phyloP scores from a whole-genome alignment of 495 filamentous ascomycete genomes.

The Aspergillus campestris region DNA sequence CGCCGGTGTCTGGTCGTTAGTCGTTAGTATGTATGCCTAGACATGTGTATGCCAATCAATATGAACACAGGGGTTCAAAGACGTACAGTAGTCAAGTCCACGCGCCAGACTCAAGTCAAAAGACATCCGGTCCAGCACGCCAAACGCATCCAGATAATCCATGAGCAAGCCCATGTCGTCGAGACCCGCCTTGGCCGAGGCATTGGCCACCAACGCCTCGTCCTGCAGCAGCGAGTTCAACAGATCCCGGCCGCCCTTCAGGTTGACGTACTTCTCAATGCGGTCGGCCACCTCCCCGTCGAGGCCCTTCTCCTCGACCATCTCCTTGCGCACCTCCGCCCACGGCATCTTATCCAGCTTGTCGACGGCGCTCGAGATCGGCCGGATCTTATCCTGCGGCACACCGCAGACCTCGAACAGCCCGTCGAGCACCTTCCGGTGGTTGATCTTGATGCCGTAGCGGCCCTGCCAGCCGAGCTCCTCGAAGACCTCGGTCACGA shows the following conservation, averaged over 20 bases:
- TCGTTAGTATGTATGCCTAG: no score
- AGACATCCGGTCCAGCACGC: constrained; percentile 59
- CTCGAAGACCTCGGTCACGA: constrained; percentile 81
- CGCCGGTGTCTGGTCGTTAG: constrained; percentile 63
- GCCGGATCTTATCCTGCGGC: constrained; percentile 72
- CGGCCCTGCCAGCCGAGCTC: constrained; percentile 60
- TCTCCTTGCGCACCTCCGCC: constrained; percentile 83
- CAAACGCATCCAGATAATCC: constrained; percentile 70
- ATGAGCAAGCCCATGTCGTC: constrained; percentile 77
- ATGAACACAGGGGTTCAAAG: background rate
- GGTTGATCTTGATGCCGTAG: constrained; percentile 89
- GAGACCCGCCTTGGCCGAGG: constrained; percentile 65
- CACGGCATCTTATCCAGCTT: constrained; percentile 92
- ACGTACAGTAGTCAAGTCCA: constrained; percentile 72
- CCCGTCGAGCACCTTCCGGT: constrained; percentile 89
- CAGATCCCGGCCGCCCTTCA: constrained; percentile 60
- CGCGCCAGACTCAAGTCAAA: constrained; percentile 80
- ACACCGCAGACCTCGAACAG: constrained; percentile 89
- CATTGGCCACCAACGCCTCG: constrained; percentile 55
- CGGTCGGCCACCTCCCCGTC: constrained; percentile 65
- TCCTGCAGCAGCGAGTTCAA: constrained; percentile 56
- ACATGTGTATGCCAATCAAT: no score
- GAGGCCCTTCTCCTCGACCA: constrained; percentile 88
- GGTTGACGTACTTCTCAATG: constrained; percentile 73
- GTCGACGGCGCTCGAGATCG: constrained; percentile 86